These are phyloP conservation scores for Cenchrus purpureus DNA, from an alignment of 176 grass and related monocot genomes.

Conservation along the genomic window DNA sequence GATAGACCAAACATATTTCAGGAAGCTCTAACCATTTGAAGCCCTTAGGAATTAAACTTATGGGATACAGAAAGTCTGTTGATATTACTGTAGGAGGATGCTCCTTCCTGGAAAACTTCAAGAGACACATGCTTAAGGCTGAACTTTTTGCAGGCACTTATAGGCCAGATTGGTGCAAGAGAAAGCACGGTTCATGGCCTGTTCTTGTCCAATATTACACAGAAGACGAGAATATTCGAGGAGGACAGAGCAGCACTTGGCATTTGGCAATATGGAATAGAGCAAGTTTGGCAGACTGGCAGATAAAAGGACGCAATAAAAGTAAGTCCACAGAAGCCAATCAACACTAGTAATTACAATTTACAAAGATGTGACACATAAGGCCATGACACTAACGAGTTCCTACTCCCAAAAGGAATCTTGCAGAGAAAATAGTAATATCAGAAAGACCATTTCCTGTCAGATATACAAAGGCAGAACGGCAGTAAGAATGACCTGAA, in stretches of 20 bases:
- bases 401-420: conserved; percentile 37
- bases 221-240: conserved; percentile 22
- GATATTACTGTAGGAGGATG: conserved; percentile 23
- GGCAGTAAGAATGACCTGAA: conserved; percentile 16
- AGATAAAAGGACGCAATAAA: conserved; percentile 16
- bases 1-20: neutral
- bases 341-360: conserved; percentile 1
- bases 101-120: neutral
- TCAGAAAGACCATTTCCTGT: conserved; percentile 22
- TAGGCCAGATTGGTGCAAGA: conserved; percentile 12
- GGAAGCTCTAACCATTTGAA: conserved; percentile 15
- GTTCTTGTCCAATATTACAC: conserved; percentile 3
- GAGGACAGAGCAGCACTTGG: neutral
- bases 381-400: conserved; percentile 35
- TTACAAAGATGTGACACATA: conserved; percentile 32
- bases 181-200: neutral
- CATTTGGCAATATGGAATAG: conserved; percentile 25
- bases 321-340: conserved; percentile 4
- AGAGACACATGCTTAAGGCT: conserved; percentile 9
- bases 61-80: conserved; percentile 6
- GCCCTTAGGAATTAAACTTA: neutral
- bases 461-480: conserved; percentile 26
- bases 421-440: conserved; percentile 32
- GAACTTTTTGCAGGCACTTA: conserved; percentile 19
- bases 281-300: conserved; percentile 2